These are phyloP conservation scores for Lumnitzera racemosa DNA, from an alignment of 345 rosid genomes.

Conservation along the genomic window DNA sequence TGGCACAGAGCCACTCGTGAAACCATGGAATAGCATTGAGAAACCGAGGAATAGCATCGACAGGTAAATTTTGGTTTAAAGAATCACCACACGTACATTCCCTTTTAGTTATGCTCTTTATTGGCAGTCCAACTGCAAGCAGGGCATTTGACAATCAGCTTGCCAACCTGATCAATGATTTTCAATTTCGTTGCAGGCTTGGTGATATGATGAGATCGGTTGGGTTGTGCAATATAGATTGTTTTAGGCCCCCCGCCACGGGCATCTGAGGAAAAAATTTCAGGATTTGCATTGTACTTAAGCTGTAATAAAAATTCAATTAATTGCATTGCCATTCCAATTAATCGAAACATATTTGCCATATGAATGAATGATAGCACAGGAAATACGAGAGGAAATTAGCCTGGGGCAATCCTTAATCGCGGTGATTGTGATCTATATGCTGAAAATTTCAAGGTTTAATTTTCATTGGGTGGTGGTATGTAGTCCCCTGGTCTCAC, in stretches of 20 bases:
- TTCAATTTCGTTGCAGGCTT: constrained; percentile 43
- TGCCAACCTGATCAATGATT: constrained; percentile 7
- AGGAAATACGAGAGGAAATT: too few relatives aligned
- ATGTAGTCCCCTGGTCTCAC: too few relatives aligned
- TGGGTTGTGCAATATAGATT: constrained; percentile 78
- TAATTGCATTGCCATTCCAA: too few relatives aligned
- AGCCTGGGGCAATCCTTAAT: too few relatives aligned
- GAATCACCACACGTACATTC: too few relatives aligned
- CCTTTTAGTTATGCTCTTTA: background rate
- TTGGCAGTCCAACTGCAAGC: background rate
- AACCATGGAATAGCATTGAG: constrained; percentile 25
- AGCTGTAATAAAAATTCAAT: too few relatives aligned
- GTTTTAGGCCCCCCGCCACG: constrained; percentile 74
- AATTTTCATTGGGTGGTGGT: too few relatives aligned
- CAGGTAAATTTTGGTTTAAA: constrained; percentile 35
- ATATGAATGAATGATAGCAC: too few relatives aligned
- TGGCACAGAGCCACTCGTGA: constrained; percentile 8
- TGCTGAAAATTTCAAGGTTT: too few relatives aligned
- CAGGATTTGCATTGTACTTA: too few relatives aligned
- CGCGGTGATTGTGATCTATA: too few relatives aligned
- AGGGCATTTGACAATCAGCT: background rate
- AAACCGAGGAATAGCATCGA: constrained; percentile 69
- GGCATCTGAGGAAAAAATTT: constrained; percentile 16
- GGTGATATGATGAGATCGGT: constrained; percentile 88
- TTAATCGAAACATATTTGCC: too few relatives aligned